Evolutionary conservation across 225 moss, liverwort and hornwort species (phyloP), one percentile per base, ranked within the genome.

Genomic region (Climacium dendroides): DNA sequence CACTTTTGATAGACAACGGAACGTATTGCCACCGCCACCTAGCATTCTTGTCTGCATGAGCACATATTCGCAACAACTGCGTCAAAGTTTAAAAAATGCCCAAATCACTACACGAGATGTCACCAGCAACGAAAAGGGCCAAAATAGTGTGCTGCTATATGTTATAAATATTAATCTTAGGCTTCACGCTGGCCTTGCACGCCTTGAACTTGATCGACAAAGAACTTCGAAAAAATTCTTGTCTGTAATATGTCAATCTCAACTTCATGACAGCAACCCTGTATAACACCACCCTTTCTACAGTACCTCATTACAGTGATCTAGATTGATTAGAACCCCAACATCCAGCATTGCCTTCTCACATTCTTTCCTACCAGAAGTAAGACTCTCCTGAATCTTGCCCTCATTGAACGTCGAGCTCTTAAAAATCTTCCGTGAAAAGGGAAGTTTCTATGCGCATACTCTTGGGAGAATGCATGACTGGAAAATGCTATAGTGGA

Each of bases 1-100:
- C 96, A 65, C 93, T 94, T 86, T 91, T 92, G 85, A 98, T 77
- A 26, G 94, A 94, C 67, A 98, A 72, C 20, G 98, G 98, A 85
- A 96, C 84, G 91, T 96, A 90, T 85, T 96, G 98, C 98, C 98
- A 98, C 90, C 95, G 92, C 98, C 98, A 96, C 85, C 96, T 92
- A 61, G 93, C 98, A 89, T 95, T 93, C 89, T 92, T 94, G 65
- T 96, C 98, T 98, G 92, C 90, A 93, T n/a, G 43, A 63, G 34
- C 72, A 89, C 84, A 78, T 58, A 59, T 77, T 91, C 66, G 74
- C 85, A 85, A 62, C 72, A 87, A 72, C 54, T 71, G 30, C 32
- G 78, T 90, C 87, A 86, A 64, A 87, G 71, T 43, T 70, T 15
- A 41, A 78, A 60, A 81, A 61, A 61, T 80, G 79, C 61, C 69